These are phyloP conservation scores for Diplodia corticola DNA, from an alignment of 2,329 filamentous ascomycete genomes.

Conservation along the genomic window DNA sequence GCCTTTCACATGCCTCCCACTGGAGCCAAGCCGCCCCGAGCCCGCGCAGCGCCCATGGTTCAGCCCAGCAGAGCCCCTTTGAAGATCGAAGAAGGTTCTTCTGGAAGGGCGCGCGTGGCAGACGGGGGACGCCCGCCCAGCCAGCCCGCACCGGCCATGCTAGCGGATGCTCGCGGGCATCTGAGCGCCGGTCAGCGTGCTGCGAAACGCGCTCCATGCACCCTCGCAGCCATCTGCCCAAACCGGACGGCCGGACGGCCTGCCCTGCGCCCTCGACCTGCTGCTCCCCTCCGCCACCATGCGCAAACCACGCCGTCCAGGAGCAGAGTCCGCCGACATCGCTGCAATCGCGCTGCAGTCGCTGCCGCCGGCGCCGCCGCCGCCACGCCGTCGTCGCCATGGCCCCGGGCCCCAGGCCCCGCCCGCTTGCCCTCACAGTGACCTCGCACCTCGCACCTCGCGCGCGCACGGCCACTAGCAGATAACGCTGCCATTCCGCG, in stretches of 20 bases:
- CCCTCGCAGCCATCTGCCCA: not conserved
- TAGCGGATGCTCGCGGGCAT: conserved; percentile 15
- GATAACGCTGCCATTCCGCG: not conserved
- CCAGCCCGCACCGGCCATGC: not conserved
- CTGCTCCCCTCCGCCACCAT: not conserved
- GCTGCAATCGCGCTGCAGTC: conserved; percentile 1
- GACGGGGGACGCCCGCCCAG: not conserved
- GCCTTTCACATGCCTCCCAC: conserved; percentile 12
- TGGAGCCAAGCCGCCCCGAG: conserved; percentile 2
- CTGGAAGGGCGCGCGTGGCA: conserved; percentile 11
- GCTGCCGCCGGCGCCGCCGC: not conserved
- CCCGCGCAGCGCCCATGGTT: conserved; percentile 5
- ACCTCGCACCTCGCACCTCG: no score
- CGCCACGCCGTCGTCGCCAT: no score
- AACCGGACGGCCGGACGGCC: not conserved
- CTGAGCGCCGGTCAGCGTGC: conserved; percentile 4
- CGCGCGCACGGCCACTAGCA: not conserved
- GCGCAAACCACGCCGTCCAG: not conserved
- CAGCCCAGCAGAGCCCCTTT: conserved; percentile 18
- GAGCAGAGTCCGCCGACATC: not conserved
- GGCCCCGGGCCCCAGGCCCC: no score
- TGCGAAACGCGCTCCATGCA: not conserved
- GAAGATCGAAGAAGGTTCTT: conserved; percentile 12
- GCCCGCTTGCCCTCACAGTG: no score
- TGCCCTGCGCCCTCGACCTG: not conserved